These are phyloP conservation scores for Amphirosellinia nigrospora DNA, from an alignment of 495 filamentous ascomycete genomes.

Conservation along the genomic window DNA sequence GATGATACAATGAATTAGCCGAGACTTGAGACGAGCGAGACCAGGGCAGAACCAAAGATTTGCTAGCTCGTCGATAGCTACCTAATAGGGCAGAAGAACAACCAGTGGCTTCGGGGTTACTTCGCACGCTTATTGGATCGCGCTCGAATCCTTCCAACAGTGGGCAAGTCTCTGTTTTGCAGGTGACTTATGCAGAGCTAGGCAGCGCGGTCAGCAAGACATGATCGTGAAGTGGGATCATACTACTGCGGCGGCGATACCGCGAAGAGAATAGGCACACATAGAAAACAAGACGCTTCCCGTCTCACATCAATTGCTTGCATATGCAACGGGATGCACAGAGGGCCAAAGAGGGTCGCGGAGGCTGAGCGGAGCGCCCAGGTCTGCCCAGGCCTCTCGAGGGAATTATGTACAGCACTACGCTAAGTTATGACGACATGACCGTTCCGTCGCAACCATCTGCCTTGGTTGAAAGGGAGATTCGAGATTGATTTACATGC, in stretches of 20 bases:
- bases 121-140: slow-evolving; percentile 20
- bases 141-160: slow-evolving; percentile 10
- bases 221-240: slow-evolving; percentile 18
- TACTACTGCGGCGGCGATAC: slow-evolving; percentile 17
- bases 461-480: background rate
- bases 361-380: background rate
- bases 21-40: slow-evolving; percentile 12
- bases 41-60: slow-evolving; percentile 14
- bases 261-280: slow-evolving; percentile 12
- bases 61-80: background rate
- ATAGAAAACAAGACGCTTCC: slow-evolving; percentile 8
- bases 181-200: slow-evolving; percentile 26
- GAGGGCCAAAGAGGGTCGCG: background rate
- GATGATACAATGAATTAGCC: slow-evolving; percentile 17
- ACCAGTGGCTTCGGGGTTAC: slow-evolving; percentile 15
- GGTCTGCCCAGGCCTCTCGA: background rate
- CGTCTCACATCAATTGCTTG: slow-evolving; percentile 26
- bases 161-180: slow-evolving; percentile 18
- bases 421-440: background rate
- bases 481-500: background rate
- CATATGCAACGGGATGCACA: slow-evolving; percentile 22
- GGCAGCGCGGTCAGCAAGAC: slow-evolving; percentile 16
- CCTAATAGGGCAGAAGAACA: background rate
- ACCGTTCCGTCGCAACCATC: slow-evolving; percentile 5
- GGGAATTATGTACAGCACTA: slow-evolving; percentile 6